Percentiles rank a stretch among this genome's conserved stretches.
phyloP scores from a whole-genome alignment of 2,329 filamentous ascomycete species.

The Arthrobotrys pseudoclavata region DNA sequence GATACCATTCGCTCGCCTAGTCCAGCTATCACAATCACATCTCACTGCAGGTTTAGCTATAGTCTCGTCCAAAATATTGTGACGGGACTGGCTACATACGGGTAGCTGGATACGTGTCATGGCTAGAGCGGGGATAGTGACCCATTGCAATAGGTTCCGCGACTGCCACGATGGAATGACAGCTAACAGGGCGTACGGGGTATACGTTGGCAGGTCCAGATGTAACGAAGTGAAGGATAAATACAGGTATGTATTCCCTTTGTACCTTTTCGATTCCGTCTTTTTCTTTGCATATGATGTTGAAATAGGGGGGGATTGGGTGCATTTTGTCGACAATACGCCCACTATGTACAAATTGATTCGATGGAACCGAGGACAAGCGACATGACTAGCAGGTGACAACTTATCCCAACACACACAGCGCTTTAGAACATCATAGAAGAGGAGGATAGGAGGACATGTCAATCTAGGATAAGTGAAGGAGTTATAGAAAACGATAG shows the following conservation, averaged over 20 bases:
- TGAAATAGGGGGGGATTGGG: slow-evolving; percentile 1
- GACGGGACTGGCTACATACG: slow-evolving; percentile 57
- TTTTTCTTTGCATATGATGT: slow-evolving; percentile 25
- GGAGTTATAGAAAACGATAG: slow-evolving; percentile 5
- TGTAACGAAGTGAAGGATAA: slow-evolving; percentile 55
- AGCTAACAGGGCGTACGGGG: slow-evolving; percentile 12
- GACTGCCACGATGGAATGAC: slow-evolving; percentile 41
- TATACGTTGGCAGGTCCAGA: slow-evolving; percentile 16
- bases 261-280: slow-evolving; percentile 9
- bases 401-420: slow-evolving; percentile 32
- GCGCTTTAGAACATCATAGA: slow-evolving; percentile 26
- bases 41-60: slow-evolving; percentile 47
- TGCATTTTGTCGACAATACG: slow-evolving; percentile 28
- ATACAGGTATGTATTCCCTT: slow-evolving; percentile 58
- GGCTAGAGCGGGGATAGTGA: slow-evolving; percentile 33
- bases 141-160: slow-evolving; percentile 33
- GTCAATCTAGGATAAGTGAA: neutral
- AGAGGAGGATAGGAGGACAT: neutral
- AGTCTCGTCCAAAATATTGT: slow-evolving; percentile 32
- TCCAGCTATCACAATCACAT: slow-evolving; percentile 60
- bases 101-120: slow-evolving; percentile 53
- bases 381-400: slow-evolving; percentile 27
- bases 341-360: slow-evolving; percentile 29
- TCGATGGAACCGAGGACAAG: slow-evolving; percentile 23
- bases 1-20: slow-evolving; percentile 59